Evolutionary conservation across 345 rosid genomes (phyloP).

Genomic region (Adansonia digitata): DNA sequence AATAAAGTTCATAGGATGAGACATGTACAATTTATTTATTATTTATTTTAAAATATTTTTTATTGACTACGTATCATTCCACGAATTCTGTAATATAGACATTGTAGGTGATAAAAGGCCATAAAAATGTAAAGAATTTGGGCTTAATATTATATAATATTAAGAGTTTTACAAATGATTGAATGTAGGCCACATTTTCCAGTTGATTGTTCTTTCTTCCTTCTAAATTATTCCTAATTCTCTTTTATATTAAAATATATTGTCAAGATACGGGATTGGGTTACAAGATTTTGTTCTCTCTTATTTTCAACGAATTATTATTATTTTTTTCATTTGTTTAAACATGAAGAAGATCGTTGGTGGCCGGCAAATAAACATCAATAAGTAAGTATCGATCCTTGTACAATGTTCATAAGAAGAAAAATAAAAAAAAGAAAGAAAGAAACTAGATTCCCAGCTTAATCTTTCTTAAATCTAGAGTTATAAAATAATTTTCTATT

Average conservation of each 20-base stretch:
- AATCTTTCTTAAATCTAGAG: not conserved
- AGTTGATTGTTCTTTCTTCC: not conserved
- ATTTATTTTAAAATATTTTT: too few relatives aligned
- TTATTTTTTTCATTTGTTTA: constrained; percentile 10
- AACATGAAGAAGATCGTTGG: constrained; percentile 21
- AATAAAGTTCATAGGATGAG: too few relatives aligned
- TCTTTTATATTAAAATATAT: not conserved
- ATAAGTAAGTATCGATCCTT: not conserved
- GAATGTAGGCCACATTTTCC: constrained; percentile 16
- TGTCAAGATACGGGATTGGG: constrained; percentile 3
- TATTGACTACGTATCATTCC: too few relatives aligned
- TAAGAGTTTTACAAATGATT: constrained; percentile 14
- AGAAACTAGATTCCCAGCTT: constrained; percentile 5
- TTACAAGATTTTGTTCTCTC: constrained; percentile 25
- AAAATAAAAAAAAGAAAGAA: not conserved
- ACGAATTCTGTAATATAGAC: too few relatives aligned
- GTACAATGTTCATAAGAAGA: constrained; percentile 22
- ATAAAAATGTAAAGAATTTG: not conserved
- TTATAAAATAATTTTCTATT: not conserved
- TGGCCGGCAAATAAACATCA: constrained; percentile 19
- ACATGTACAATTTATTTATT: too few relatives aligned
- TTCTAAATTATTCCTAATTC: not conserved
- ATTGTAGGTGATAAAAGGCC: not conserved
- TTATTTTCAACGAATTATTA: not conserved
- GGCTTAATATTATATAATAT: not conserved